Evolutionary conservation across 1,284 basidiomycete species (phyloP).

Genomic region (Malassezia sp.): DNA sequence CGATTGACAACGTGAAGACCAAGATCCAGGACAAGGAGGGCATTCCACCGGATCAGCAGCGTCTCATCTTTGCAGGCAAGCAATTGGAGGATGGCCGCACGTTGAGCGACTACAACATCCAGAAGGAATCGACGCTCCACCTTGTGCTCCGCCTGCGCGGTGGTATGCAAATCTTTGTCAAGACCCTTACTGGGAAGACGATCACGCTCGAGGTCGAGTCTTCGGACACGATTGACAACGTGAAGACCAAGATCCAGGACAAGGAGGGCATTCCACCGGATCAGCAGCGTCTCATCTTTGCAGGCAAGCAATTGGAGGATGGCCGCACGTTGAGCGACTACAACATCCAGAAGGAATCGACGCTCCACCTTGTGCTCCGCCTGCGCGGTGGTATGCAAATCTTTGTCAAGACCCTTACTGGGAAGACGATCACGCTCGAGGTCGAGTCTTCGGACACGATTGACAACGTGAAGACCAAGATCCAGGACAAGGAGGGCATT

Average conservation of each 20-base stretch:
- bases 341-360: conserved; percentile 47
- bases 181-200: conserved; percentile 46
- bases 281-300: conserved; percentile 50
- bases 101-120: conserved; percentile 48
- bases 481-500: conserved; percentile 51
- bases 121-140: conserved; percentile 42
- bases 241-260: conserved; percentile 51
- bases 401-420: conserved; percentile 63
- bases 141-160: conserved; percentile 39
- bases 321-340: conserved; percentile 49
- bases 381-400: conserved; percentile 45
- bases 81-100: conserved; percentile 50
- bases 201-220: conserved; percentile 48
- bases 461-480: conserved; percentile 59
- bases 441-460: conserved; percentile 84
- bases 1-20: conserved; percentile 68
- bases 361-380: conserved; percentile 39
- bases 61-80: conserved; percentile 50
- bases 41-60: conserved; percentile 49
- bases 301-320: conserved; percentile 50
- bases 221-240: conserved; percentile 46
- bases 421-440: conserved; percentile 91
- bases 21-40: conserved; percentile 52
- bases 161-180: conserved; percentile 55
- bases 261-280: conserved; percentile 50